A percentile compares a stretch with the other conserved stretches of the same genome.
Evolutionary conservation across 202 grass and related monocot species (phyloP).

Genomic region (Schoenoplectus tabernaemontani): DNA sequence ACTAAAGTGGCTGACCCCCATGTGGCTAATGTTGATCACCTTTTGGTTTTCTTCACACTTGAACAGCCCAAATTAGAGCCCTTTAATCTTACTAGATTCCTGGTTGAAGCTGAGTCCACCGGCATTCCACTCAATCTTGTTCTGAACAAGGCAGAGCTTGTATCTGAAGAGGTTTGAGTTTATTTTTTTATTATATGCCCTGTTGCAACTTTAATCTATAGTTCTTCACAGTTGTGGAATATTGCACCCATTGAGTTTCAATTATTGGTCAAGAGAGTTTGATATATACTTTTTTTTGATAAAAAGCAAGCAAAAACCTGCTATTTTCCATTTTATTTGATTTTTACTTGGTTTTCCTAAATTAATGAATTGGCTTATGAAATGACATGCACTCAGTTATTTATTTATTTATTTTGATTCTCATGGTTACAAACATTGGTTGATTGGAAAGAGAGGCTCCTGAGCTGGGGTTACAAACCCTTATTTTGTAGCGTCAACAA

Average conservation of each 20-base stretch:
- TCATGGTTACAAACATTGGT: constrained; percentile 36
- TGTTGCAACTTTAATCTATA: neutral
- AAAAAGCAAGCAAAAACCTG: no score
- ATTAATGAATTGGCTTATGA: neutral
- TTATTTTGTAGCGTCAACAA: constrained; percentile 71
- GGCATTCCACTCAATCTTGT: constrained; percentile 58
- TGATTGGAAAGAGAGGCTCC: constrained; percentile 66
- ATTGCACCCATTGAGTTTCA: neutral
- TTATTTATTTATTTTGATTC: constrained; percentile 1
- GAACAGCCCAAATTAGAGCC: constrained; percentile 70
- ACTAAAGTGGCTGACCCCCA: constrained; percentile 60
- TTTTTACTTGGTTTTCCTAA: neutral
- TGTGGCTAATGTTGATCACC: constrained; percentile 69
- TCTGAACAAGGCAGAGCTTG: constrained; percentile 83
- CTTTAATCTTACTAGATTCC: constrained; percentile 77
- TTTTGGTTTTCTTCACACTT: constrained; percentile 72
- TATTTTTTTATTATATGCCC: neutral
- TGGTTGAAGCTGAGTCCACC: constrained; percentile 75
- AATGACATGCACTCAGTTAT: constrained; percentile 11
- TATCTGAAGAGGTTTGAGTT: constrained; percentile 51
- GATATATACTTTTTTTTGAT: no score
- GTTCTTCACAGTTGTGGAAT: neutral
- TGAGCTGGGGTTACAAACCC: constrained; percentile 77
- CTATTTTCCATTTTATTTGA: no score
- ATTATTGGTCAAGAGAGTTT: neutral